Conservation (phyloP, 2,329 filamentous ascomycete species). For the Amauroascus niger region DNA sequence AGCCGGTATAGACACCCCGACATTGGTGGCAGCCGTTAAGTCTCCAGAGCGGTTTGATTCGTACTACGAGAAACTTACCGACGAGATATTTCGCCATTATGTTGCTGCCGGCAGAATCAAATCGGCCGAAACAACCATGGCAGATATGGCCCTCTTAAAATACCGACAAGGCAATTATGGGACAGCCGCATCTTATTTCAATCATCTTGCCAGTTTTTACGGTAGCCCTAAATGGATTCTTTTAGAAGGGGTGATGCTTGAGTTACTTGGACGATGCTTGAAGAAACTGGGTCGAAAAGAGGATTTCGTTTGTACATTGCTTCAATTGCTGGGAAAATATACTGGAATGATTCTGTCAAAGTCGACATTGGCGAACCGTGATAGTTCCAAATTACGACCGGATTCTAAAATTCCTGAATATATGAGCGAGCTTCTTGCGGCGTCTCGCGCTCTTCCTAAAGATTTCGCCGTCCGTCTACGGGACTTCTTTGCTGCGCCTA, state of each 20-base stretch:
- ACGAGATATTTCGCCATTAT: conserved; percentile 73
- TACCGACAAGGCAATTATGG: conserved; percentile 64
- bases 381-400: background rate
- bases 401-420: conserved; percentile 29
- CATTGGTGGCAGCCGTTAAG: conserved; percentile 53
- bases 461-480: conserved; percentile 59
- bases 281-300: conserved; percentile 64
- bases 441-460: conserved; percentile 44
- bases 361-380: conserved; percentile 19
- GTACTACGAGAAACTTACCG: conserved; percentile 67
- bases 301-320: conserved; percentile 65
- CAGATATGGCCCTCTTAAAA: conserved; percentile 78
- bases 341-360: conserved; percentile 28
- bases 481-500: conserved; percentile 62
- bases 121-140: conserved; percentile 65
- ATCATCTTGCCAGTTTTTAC: conserved; percentile 68
- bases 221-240: conserved; percentile 67
- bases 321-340: conserved; percentile 51
- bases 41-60: conserved; percentile 56
- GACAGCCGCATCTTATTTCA: conserved; percentile 67
- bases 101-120: conserved; percentile 67
- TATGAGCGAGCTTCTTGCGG: conserved; percentile 38
- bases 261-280: conserved; percentile 76
- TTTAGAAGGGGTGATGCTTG: conserved; percentile 71
- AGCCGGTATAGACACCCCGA: conserved; percentile 46